Conservation (phyloP, 2,329 filamentous ascomycete genomes). For the Harringtonia aguacate region DNA sequence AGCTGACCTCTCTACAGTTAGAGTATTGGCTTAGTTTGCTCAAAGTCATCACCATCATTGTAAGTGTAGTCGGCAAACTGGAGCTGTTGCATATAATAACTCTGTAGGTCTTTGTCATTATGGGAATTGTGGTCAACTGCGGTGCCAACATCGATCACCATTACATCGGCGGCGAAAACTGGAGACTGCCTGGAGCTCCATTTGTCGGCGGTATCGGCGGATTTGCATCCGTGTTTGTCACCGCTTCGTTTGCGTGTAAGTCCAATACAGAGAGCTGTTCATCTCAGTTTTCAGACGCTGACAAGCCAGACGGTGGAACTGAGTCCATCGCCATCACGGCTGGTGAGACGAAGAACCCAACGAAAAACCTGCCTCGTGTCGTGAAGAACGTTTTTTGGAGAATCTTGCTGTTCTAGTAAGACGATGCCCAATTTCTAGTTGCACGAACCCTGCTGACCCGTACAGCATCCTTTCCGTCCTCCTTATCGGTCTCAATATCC, state of each 20-base stretch:
- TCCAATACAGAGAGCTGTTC: conserved; percentile 3
- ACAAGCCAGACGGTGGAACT: conserved; percentile 39
- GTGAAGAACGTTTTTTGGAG: conserved; percentile 58
- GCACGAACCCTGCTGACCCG: neutral
- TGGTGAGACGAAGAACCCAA: conserved; percentile 53
- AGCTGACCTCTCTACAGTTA: conserved; percentile 21
- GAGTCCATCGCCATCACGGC: conserved; percentile 69
- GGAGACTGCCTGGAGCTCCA: conserved; percentile 47
- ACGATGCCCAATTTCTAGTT: neutral
- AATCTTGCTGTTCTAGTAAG: conserved; percentile 40
- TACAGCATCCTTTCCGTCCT: conserved; percentile 32
- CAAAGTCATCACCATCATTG: conserved; percentile 62
- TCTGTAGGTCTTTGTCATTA: conserved; percentile 46
- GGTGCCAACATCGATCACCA: conserved; percentile 41
- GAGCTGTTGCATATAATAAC: too few species aligned
- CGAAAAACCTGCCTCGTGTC: conserved; percentile 48
- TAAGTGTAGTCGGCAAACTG: too few species aligned
- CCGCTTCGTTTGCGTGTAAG: conserved; percentile 49
- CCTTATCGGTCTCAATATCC: conserved; percentile 47
- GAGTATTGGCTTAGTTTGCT: conserved; percentile 72
- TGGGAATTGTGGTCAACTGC: conserved; percentile 49
- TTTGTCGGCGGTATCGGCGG: conserved; percentile 56
- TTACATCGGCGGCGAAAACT: conserved; percentile 49
- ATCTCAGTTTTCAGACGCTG: conserved; percentile 13
- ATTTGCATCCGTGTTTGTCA: conserved; percentile 54